A percentile compares a stretch with the other conserved stretches of the same genome.
These are phyloP conservation scores for Primulina huaijiensis DNA, from an alignment of 257 asterid species.

Conservation along the genomic window DNA sequence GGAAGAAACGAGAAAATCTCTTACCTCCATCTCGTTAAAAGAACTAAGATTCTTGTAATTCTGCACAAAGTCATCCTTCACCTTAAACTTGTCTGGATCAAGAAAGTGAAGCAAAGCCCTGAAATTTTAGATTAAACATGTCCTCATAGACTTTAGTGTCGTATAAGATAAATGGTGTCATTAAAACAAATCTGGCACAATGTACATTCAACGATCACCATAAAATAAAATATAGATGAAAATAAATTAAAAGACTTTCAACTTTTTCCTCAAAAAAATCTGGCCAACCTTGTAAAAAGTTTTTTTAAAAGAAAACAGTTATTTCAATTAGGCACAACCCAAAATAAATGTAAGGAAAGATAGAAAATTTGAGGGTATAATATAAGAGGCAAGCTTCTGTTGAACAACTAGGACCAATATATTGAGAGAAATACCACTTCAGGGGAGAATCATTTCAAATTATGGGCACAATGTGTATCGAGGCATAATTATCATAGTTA, in stretches of 20 bases:
- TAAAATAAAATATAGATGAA: neutral
- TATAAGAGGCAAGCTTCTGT: neutral
- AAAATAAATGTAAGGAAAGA: neutral
- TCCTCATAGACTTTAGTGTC: conserved; percentile 9
- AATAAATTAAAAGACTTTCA: conserved; percentile 7
- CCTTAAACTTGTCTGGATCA: conserved; percentile 83
- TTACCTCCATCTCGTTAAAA: conserved; percentile 85
- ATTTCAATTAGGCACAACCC: neutral
- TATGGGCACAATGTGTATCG: neutral
- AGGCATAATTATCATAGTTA: neutral
- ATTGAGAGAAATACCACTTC: neutral
- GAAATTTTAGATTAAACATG: conserved; percentile 28
- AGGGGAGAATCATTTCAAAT: neutral
- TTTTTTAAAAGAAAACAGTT: no score
- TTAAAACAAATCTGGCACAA: conserved; percentile 13
- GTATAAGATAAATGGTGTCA: neutral
- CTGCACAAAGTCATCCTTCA: conserved; percentile 89
- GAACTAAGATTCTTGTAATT: conserved; percentile 94
- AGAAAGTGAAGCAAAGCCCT: conserved; percentile 99
- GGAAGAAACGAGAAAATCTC: neutral
- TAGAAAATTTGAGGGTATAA: neutral
- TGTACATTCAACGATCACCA: conserved; percentile 9
- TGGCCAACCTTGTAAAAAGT: neutral
- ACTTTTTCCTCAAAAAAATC: neutral
- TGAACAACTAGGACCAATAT: neutral